Evolutionary conservation across 345 rosid species (phyloP).

Genomic region (Leavenworthia alabamica): DNA sequence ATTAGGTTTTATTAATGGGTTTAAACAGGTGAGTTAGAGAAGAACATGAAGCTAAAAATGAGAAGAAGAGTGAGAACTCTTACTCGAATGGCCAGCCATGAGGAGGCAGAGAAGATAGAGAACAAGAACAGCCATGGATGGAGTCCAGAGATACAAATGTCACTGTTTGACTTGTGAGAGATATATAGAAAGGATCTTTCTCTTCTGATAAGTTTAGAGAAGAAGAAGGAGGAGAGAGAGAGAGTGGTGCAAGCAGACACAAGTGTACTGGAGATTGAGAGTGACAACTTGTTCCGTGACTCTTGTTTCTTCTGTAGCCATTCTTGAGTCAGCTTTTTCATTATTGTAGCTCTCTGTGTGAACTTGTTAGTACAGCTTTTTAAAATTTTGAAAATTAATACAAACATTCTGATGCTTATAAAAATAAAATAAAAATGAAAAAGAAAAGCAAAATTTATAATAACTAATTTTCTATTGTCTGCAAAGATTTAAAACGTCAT

Average conservation of each 20-base stretch:
- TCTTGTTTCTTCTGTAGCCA: slow-evolving; percentile 31
- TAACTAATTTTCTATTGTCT: not conserved
- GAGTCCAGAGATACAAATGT: not conserved
- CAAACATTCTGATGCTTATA: not conserved
- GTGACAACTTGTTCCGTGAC: slow-evolving; percentile 31
- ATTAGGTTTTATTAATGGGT: not conserved
- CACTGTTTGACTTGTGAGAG: not conserved
- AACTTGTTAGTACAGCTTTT: slow-evolving; percentile 4
- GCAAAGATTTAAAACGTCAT: not conserved
- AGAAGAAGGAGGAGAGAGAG: not conserved
- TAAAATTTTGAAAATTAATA: not conserved
- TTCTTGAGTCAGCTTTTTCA: slow-evolving; percentile 31
- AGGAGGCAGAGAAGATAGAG: slow-evolving; percentile 38
- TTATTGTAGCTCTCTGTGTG: slow-evolving; percentile 25
- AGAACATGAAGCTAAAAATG: not conserved
- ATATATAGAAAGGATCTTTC: not conserved
- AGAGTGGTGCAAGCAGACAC: slow-evolving; percentile 1
- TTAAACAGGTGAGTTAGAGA: not conserved
- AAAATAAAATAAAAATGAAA: not conserved
- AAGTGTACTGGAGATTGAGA: slow-evolving; percentile 20
- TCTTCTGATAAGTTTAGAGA: not conserved
- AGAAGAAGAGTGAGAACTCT: slow-evolving; percentile 4
- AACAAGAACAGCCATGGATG: slow-evolving; percentile 42
- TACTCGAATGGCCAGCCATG: slow-evolving; percentile 51
- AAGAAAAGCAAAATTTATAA: not conserved